Evolutionary conservation across 176 grass and related monocot genomes (phyloP), one percentile per base, ranked within the genome.

Genomic region (Musa schizocarpa): DNA sequence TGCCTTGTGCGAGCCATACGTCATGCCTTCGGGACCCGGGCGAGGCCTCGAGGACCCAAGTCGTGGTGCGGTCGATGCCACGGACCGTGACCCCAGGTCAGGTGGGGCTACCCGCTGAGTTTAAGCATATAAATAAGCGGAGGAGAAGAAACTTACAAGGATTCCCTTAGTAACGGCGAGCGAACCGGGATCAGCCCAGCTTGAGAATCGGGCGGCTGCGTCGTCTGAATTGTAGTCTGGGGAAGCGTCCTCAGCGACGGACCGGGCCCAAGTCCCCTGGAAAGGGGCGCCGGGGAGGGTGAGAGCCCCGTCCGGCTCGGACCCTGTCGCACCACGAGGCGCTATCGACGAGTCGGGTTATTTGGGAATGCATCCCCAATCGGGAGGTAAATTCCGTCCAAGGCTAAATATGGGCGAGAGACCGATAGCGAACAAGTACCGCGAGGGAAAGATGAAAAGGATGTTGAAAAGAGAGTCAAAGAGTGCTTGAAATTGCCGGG

Each of bases 401-500:
- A 84, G 81, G 78, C 81, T 84, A 88, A 88, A 88, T 88, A 88
- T 67, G n/a, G 80, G 80, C 52, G 81, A 86, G 83, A 89, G 87
- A 86, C 77, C 83, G 80, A 86, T 86, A 86, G 74, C 69, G 69
- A 86, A 89, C 87, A 89, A 89, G 87, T 89, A 89, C 77, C 81
- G 63, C 77, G 49, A 83, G 80, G 77, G 77, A 91, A 85, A 91
- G 82, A 87, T 91, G 88, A 87, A 91, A 91, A 91, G 76, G 82
- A 85, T 82, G 83, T 91, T 91, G 82, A 85, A 91, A 91, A 87
- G 88, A 24, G 23, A 24, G 23, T 24, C 23, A 24, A 24, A 91
- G 88, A 87, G 88, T 87, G 84, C 84, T 86, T 90, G 88, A 90
- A 90, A 90, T 86, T 90, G 81, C 70, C 78, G 75, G 74, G 84